These are phyloP conservation scores for Lipomyces sp. DNA, from an alignment of 805 yeast genomes.

Conservation along the genomic window DNA sequence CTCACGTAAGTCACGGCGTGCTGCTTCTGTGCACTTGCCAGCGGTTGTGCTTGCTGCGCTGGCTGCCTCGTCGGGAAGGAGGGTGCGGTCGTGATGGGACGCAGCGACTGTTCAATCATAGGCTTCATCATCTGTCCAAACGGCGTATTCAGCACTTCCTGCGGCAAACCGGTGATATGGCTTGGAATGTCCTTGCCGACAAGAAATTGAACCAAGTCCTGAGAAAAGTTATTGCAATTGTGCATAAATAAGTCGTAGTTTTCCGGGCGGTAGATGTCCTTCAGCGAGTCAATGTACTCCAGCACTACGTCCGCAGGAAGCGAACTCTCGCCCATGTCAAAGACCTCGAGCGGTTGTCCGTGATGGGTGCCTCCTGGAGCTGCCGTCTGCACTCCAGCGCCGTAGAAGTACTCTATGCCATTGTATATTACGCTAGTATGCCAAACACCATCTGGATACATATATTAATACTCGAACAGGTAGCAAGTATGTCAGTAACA, in stretches of 20 bases:
- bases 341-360: conserved; percentile 53
- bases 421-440: conserved; percentile 58
- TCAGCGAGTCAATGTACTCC: conserved; percentile 53
- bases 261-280: conserved; percentile 46
- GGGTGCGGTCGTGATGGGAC: conserved; percentile 33
- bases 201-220: conserved; percentile 54
- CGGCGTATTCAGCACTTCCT: conserved; percentile 49
- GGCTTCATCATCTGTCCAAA: conserved; percentile 49
- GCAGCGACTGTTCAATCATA: conserved; percentile 34
- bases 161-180: conserved; percentile 52
- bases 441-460: conserved; percentile 55
- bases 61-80: not conserved
- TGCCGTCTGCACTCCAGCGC: conserved; percentile 52
- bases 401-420: conserved; percentile 57
- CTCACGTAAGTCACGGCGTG: conserved; percentile 18
- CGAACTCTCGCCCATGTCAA: conserved; percentile 53
- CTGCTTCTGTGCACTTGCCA: not conserved
- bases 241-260: conserved; percentile 57
- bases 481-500: not conserved
- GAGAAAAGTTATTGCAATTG: conserved; percentile 67
- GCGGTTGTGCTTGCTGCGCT: not conserved
- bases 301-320: conserved; percentile 51
- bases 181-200: conserved; percentile 56
- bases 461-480: conserved; percentile 24
- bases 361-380: conserved; percentile 56